phyloP scores from a whole-genome alignment of 1,284 basidiomycete genomes.

The Ustilago loliicola region DNA sequence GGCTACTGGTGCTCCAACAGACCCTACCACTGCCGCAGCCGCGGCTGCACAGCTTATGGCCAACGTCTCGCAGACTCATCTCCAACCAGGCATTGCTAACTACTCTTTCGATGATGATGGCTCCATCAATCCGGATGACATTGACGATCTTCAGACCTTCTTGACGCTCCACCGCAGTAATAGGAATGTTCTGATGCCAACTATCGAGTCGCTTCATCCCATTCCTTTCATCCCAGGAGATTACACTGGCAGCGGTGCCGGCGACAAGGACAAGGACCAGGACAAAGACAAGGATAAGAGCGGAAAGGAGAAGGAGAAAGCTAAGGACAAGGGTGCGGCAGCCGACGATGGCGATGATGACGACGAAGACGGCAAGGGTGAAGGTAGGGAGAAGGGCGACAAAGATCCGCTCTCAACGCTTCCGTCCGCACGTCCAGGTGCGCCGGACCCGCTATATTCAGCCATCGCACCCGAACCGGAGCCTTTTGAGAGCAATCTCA shows the following conservation, averaged over 20 bases:
- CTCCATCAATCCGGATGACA: slow-evolving; percentile 52
- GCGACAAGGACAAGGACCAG: slow-evolving; percentile 30
- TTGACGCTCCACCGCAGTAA: slow-evolving; percentile 43
- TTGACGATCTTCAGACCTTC: slow-evolving; percentile 53
- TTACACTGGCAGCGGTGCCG: slow-evolving; percentile 18
- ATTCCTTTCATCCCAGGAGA: slow-evolving; percentile 42
- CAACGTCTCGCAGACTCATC: slow-evolving; percentile 31
- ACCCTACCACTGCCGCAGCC: slow-evolving; percentile 14
- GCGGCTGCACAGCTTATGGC: slow-evolving; percentile 39
- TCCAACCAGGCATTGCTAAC: slow-evolving; percentile 17
- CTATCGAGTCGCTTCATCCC: slow-evolving; percentile 58
- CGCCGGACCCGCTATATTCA: slow-evolving; percentile 47
- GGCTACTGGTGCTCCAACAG: slow-evolving; percentile 12
- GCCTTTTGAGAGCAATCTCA: slow-evolving; percentile 25
- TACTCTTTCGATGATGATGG: slow-evolving; percentile 56
- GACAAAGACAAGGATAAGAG: slow-evolving; percentile 29
- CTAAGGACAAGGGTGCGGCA: slow-evolving; percentile 23
- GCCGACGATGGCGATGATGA: slow-evolving; percentile 43
- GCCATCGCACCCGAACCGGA: slow-evolving; percentile 47
- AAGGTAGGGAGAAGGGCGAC: slow-evolving; percentile 41
- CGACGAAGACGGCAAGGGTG: slow-evolving; percentile 38
- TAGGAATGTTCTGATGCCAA: slow-evolving; percentile 41
- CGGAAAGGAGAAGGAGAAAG: slow-evolving; percentile 30
- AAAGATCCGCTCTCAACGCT: slow-evolving; percentile 49
- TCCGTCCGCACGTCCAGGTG: slow-evolving; percentile 38